phyloP scores from a whole-genome alignment of 2,329 filamentous ascomycete species.

The Paecilomyces variotii region DNA sequence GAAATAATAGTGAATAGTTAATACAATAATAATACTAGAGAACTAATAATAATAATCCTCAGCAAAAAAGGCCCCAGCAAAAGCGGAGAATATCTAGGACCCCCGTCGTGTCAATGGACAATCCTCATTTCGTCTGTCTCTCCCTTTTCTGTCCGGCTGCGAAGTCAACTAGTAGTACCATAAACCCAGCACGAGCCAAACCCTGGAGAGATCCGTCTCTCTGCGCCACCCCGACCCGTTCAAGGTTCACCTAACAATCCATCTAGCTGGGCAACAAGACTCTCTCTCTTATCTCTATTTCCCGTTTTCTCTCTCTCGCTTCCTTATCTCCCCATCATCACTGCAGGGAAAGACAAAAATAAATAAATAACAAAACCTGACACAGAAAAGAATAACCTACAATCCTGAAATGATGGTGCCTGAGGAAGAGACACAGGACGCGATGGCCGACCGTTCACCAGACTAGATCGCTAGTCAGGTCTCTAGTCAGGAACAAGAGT shows the following conservation, averaged over 20 bases:
- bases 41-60: background rate
- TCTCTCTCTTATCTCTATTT: background rate
- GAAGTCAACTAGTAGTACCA: too few relatives aligned
- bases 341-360: background rate
- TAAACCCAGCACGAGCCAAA: too few relatives aligned
- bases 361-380: too few relatives aligned
- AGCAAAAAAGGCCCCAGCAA: background rate
- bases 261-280: too few relatives aligned
- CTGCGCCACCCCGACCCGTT: too few relatives aligned
- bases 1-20: too few relatives aligned
- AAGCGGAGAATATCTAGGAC: background rate
- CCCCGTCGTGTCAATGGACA: background rate
- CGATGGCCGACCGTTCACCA: background rate
- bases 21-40: too few relatives aligned
- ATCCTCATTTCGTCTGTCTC: background rate
- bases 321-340: background rate
- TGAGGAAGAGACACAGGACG: background rate
- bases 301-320: background rate
- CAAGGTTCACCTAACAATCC: too few relatives aligned
- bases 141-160: background rate
- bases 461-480: background rate
- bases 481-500: background rate
- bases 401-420: background rate
- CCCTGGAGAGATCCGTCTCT: too few relatives aligned
- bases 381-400: background rate